A percentile compares a stretch with the other conserved stretches of the same genome.
Evolutionary conservation across 768 basidiomycete genomes (phyloP).

Genomic region (Russula emetica): DNA sequence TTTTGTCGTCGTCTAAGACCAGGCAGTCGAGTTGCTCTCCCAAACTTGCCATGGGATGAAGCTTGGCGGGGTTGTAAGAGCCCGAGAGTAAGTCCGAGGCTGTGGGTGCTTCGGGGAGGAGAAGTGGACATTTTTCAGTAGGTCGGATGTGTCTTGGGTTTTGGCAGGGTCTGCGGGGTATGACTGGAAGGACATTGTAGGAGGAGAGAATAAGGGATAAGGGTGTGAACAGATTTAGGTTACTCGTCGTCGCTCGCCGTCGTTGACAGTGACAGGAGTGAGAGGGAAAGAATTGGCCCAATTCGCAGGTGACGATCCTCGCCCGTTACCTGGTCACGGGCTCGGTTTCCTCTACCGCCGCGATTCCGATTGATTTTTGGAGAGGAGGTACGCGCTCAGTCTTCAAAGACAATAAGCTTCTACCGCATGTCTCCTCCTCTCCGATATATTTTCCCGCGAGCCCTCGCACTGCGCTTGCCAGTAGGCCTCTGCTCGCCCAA

Average conservation of each 20-base stretch:
- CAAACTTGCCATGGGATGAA: constrained; percentile 91
- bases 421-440: constrained; percentile 22
- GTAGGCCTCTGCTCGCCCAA: neutral
- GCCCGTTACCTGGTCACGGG: constrained; percentile 14
- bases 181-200: constrained; percentile 20
- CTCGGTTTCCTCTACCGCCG: neutral
- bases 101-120: constrained; percentile 56
- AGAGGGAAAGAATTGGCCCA: neutral
- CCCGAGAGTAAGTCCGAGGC: constrained; percentile 84
- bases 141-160: constrained; percentile 21
- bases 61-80: constrained; percentile 84
- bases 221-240: neutral
- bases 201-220: neutral
- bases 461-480: constrained; percentile 10
- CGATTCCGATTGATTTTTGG: neutral
- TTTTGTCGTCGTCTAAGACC: constrained; percentile 94
- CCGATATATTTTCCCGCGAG: constrained; percentile 13
- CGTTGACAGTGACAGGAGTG: neutral
- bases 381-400: neutral
- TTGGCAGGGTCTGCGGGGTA: constrained; percentile 4
- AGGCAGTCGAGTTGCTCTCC: constrained; percentile 95
- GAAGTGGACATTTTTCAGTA: constrained; percentile 28
- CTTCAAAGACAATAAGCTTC: constrained; percentile 19
- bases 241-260: constrained; percentile 17
- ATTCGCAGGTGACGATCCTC: constrained; percentile 24